A percentile compares a stretch with the other conserved stretches of the same genome.
Evolutionary conservation across 2,329 filamentous ascomycete genomes (phyloP).

Genomic region (Fusarium sp.): DNA sequence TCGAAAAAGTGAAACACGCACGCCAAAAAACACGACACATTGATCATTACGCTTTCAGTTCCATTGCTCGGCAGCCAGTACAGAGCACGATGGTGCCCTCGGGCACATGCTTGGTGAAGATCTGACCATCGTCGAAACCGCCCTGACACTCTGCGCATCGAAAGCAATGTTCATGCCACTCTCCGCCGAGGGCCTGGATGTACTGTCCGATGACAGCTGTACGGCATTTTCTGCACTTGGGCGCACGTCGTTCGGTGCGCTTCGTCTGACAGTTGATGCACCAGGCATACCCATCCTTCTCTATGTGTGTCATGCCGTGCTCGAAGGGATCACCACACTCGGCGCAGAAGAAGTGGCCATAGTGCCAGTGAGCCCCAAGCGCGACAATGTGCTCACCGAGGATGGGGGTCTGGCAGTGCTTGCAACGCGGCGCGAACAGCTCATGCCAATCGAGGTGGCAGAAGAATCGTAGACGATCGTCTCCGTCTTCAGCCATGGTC

Average conservation of each 20-base stretch:
- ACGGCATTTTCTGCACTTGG: conserved; percentile 89
- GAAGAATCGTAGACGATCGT: conserved; percentile 86
- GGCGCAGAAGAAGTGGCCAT: conserved; percentile 98
- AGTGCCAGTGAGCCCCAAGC: conserved; percentile 95
- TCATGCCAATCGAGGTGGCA: conserved; percentile 99
- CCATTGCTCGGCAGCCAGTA: conserved; percentile 71
- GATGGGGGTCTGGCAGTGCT: conserved; percentile 96
- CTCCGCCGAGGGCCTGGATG: conserved; percentile 87
- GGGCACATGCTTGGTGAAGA: conserved; percentile 71
- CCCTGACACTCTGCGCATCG: conserved; percentile 77
- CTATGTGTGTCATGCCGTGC: conserved; percentile 79
- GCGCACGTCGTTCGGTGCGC: conserved; percentile 87
- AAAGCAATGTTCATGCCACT: conserved; percentile 97
- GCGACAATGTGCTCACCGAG: conserved; percentile 95
- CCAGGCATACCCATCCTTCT: conserved; percentile 98
- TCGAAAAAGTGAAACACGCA: conserved; percentile 29
- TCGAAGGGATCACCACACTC: conserved; percentile 98
- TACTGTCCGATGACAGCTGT: conserved; percentile 91
- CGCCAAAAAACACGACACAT: conserved; percentile 33
- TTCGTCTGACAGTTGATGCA: conserved; percentile 94
- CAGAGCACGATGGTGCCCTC: conserved; percentile 71
- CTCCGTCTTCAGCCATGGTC: conserved; percentile 79
- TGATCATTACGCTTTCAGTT: conserved; percentile 67
- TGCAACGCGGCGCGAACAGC: conserved; percentile 91
- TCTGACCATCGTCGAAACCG: conserved; percentile 75